phyloP scores from a whole-genome alignment of 306 rosid genomes.

The Vachellia pachyceras region DNA sequence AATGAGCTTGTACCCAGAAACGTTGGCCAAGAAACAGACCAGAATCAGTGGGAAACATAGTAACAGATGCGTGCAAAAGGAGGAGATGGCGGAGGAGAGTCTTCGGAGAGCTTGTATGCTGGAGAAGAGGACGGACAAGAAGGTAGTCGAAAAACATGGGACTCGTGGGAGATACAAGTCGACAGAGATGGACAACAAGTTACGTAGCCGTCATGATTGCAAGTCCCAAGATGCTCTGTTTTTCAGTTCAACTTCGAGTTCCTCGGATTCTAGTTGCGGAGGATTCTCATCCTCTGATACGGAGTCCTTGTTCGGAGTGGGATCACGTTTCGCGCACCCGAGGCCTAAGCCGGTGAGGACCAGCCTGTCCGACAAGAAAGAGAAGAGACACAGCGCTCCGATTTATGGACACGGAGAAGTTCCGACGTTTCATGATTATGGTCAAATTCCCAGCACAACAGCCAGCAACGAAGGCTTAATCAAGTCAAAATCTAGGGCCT shows the following conservation, averaged over 20 bases:
- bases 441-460: background rate
- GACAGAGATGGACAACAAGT: slow-evolving; percentile 42
- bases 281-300: slow-evolving; percentile 85
- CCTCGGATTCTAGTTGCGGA: slow-evolving; percentile 87
- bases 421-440: slow-evolving; percentile 33
- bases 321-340: slow-evolving; percentile 56
- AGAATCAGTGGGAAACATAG: slow-evolving; percentile 33
- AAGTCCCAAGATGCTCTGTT: slow-evolving; percentile 57
- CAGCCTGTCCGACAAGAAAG: slow-evolving; percentile 44
- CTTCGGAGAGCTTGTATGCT: slow-evolving; percentile 50
- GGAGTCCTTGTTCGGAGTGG: slow-evolving; percentile 60
- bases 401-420: slow-evolving; percentile 32
- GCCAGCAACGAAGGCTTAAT: slow-evolving; percentile 45
- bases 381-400: slow-evolving; percentile 45
- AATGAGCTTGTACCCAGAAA: slow-evolving; percentile 50
- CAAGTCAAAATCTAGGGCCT: slow-evolving; percentile 76
- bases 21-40: slow-evolving; percentile 53
- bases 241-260: slow-evolving; percentile 75
- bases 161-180: slow-evolving; percentile 23
- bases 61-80: slow-evolving; percentile 26
- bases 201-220: slow-evolving; percentile 35
- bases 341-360: slow-evolving; percentile 64
- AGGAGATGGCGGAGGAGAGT: slow-evolving; percentile 30
- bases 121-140: slow-evolving; percentile 47
- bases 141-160: slow-evolving; percentile 32